phyloP scores from a whole-genome alignment of 1,284 basidiomycete genomes.

The Apiotrichum mycotoxinovorans region DNA sequence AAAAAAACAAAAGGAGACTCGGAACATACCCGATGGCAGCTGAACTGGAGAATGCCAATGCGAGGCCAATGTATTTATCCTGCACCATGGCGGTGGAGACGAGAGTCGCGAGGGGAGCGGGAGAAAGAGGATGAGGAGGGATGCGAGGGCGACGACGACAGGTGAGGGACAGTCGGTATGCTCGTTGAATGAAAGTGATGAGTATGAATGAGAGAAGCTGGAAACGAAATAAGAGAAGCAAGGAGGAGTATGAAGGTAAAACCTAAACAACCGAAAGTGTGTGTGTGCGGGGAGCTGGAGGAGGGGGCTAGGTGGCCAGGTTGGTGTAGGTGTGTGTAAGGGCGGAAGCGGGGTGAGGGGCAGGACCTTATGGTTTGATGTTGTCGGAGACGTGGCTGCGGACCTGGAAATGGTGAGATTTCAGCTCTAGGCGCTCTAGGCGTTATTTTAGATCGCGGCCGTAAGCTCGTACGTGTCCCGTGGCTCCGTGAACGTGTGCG shows the following conservation, averaged over 20 bases:
- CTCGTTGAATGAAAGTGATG: neutral
- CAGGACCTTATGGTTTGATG: too few species aligned
- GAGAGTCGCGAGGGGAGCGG: neutral
- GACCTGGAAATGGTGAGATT: too few species aligned
- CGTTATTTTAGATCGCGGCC: too few species aligned
- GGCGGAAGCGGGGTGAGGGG: too few species aligned
- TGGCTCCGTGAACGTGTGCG: too few species aligned
- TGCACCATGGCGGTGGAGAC: slow-evolving; percentile 50
- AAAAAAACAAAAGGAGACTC: neutral
- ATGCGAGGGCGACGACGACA: neutral
- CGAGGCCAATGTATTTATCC: slow-evolving; percentile 87
- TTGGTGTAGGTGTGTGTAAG: too few species aligned
- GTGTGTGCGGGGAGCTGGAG: too few species aligned
- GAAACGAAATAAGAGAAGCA: neutral
- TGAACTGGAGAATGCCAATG: slow-evolving; percentile 65
- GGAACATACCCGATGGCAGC: slow-evolving; percentile 16
- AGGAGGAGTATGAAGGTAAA: neutral
- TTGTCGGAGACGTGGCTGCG: too few species aligned
- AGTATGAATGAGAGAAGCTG: neutral
- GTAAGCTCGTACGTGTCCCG: too few species aligned
- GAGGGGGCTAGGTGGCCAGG: too few species aligned
- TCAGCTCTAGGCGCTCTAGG: too few species aligned
- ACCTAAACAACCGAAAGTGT: too few species aligned
- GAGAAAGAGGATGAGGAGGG: neutral
- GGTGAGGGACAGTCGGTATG: neutral